A percentile compares a stretch with the other conserved stretches of the same genome.
Conservation (phyloP, 2,329 filamentous ascomycete species). For the Phoma sp. region DNA sequence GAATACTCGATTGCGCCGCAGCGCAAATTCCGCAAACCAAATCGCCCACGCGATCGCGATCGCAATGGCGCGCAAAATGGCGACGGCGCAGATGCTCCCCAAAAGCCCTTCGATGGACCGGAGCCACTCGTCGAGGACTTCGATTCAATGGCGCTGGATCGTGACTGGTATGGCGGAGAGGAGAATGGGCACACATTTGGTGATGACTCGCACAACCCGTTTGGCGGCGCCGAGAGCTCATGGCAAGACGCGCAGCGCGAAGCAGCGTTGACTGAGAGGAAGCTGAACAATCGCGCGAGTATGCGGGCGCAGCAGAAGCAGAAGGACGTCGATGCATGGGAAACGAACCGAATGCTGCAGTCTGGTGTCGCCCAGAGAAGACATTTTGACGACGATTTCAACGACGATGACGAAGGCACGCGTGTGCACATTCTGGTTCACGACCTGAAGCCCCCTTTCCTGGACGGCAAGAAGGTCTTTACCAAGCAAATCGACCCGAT, state of each 20-base stretch:
- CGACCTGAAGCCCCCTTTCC: constrained; percentile 89
- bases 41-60: constrained; percentile 24
- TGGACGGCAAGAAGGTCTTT: constrained; percentile 94
- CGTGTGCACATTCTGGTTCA: constrained; percentile 91
- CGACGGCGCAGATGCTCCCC: constrained; percentile 53
- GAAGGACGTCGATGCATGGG: constrained; percentile 96
- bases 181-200: constrained; percentile 86
- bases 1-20: constrained; percentile 62
- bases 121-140: constrained; percentile 68
- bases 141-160: constrained; percentile 77
- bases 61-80: constrained; percentile 40
- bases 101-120: constrained; percentile 65
- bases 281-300: constrained; percentile 72
- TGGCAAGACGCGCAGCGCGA: constrained; percentile 79
- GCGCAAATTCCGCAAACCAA: constrained; percentile 50
- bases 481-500: constrained; percentile 97
- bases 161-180: constrained; percentile 92
- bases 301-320: constrained; percentile 83
- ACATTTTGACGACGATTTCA: constrained; percentile 81
- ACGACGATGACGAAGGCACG: constrained; percentile 87
- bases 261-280: constrained; percentile 77
- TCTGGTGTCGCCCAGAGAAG: constrained; percentile 92
- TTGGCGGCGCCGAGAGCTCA: constrained; percentile 74
- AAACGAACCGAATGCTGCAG: constrained; percentile 97
- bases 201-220: constrained; percentile 91